Evolutionary conservation across 331 rosid species (phyloP).

Genomic region (Ulmus americana): DNA sequence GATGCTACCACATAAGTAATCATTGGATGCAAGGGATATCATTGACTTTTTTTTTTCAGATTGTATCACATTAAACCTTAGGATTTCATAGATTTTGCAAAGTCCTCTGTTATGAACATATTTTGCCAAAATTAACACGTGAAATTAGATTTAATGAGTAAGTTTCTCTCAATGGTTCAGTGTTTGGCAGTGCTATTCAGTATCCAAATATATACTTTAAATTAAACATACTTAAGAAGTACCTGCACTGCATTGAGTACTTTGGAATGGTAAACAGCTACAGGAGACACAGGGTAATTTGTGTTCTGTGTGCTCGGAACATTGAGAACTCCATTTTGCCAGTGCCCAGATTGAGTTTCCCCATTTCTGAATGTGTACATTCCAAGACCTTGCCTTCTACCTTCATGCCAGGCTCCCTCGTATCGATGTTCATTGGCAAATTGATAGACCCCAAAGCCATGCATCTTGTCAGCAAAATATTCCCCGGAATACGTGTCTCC

Average conservation of each 20-base stretch:
- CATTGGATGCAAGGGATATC: too few species aligned
- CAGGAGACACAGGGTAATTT: conserved; percentile 61
- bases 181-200: too few species aligned
- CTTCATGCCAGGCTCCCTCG: conserved; percentile 99
- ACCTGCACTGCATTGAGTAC: conserved; percentile 94
- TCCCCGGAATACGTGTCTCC: conserved; percentile 92
- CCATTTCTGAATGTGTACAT: conserved; percentile 95
- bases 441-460: conserved; percentile 83
- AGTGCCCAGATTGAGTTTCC: conserved; percentile 92
- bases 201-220: too few species aligned
- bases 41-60: too few species aligned
- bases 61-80: too few species aligned
- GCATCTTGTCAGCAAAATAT: conserved; percentile 93
- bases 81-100: too few species aligned
- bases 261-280: conserved; percentile 86
- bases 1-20: too few species aligned
- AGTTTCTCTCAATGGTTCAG: too few species aligned
- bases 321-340: conserved; percentile 91
- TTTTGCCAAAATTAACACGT: too few species aligned
- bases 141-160: too few species aligned
- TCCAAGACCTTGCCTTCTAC: conserved; percentile 95
- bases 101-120: too few species aligned
- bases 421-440: conserved; percentile 90
- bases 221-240: not conserved
- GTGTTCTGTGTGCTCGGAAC: conserved; percentile 77